Base-by-base conservation (phyloP, 208 protist genomes). In the Trypanosoma rangeli region DNA sequence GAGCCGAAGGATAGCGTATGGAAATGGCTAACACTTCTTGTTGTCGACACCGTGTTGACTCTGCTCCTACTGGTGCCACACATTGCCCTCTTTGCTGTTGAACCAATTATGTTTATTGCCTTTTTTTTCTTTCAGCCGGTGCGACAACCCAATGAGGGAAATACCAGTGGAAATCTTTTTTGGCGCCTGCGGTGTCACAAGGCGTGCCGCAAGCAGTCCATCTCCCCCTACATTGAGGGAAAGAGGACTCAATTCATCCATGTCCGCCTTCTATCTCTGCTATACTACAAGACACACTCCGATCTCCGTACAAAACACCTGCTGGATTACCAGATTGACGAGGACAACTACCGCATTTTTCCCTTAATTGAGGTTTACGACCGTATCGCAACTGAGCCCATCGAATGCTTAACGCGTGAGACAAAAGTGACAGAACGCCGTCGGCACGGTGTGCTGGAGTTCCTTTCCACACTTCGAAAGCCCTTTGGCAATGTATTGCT, bases 301-400 rank as follows among this genome's bases (percentile, higher is more conserved):
- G 58, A 64, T 13, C 72, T 89, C 62, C 70, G 79, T 24, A 90
- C 85, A 20, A 72, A 63, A 52, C 63, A 76, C 28, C 53, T 89
- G 2, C 56, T 71, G n/a, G 66, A 84, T 46, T 55, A 74, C 37
- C 86, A 94, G 70, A 62, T 86, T 20, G 80, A 92, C 42, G 82
- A 82, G 42, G 89, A 94, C 58, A 73, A 73, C 57, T 92, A 88
- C 65, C 89, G 89, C 28, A 83, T 80, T 46, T 91, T 94, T 65
- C 89, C 89, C 1, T 64, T 91, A 28, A 61, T 89, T 31, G 68
- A 68, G 18, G 55, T 73, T 2, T 49, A 60, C 39, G 65, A 73
- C 18, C 10, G 7, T 5, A 68, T 73, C 22, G 22, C 65, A 13
- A 61, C 37, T n/a, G 33, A 33, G 7, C 54, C 54, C n/a, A 59